Evolutionary conservation across 345 rosid species (phyloP).

Genomic region (Lepidium aucheri): DNA sequence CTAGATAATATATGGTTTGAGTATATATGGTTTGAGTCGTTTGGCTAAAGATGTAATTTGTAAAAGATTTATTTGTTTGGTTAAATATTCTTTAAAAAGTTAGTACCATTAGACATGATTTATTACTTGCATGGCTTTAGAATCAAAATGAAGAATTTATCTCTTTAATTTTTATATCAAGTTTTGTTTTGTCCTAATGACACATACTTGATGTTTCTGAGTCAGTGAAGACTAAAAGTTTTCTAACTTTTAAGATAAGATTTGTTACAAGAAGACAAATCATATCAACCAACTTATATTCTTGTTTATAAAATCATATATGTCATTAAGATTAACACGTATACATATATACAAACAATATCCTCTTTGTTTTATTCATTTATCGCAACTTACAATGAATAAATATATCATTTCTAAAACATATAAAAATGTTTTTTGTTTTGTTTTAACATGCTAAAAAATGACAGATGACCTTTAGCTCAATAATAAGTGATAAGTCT

Average conservation of each 20-base stretch:
- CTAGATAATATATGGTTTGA: too few species aligned
- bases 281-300: constrained; percentile 10
- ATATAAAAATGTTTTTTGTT: too few species aligned
- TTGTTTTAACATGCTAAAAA: background rate
- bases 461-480: too few species aligned
- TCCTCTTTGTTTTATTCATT: background rate
- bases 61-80: too few species aligned
- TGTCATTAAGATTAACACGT: background rate
- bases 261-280: constrained; percentile 10
- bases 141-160: too few species aligned
- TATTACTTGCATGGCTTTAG: too few species aligned
- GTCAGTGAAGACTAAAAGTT: background rate
- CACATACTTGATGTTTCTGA: background rate
- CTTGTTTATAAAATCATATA: background rate
- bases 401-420: background rate
- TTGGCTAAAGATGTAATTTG: too few species aligned
- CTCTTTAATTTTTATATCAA: background rate
- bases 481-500: too few species aligned
- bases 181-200: background rate
- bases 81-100: too few species aligned
- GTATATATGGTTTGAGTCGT: too few species aligned
- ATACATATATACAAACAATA: background rate
- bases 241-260: constrained; percentile 21
- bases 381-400: background rate
- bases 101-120: too few species aligned